These are phyloP conservation scores for Nicotiana otophora DNA, from an alignment of 257 asterid species.

Conservation along the genomic window DNA sequence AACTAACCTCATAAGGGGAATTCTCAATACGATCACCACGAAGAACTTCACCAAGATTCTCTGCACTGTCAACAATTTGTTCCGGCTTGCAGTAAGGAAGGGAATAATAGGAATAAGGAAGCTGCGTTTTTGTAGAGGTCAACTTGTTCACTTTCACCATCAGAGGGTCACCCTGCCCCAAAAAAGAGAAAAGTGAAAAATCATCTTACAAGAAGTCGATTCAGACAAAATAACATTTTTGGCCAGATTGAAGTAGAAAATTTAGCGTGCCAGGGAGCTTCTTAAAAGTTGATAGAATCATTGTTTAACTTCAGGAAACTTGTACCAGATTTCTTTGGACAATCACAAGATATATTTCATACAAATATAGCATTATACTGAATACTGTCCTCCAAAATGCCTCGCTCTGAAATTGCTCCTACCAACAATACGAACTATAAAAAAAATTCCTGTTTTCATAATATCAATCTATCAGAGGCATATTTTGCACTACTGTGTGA, in stretches of 20 bases:
- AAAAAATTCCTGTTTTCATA: background rate
- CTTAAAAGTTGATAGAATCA: background rate
- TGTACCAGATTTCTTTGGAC: background rate
- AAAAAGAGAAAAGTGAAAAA: background rate
- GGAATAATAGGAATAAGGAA: constrained; percentile 37
- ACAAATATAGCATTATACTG: background rate
- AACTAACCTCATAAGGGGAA: constrained; percentile 30
- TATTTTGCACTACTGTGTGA: background rate
- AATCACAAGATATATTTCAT: background rate
- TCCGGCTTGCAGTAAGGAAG: constrained; percentile 35
- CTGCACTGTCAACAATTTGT: constrained; percentile 36
- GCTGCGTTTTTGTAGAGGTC: constrained; percentile 39
- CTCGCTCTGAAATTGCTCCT: background rate
- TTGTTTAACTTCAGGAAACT: background rate
- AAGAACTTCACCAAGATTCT: constrained; percentile 42
- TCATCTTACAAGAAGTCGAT: background rate
- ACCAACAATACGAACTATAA: background rate
- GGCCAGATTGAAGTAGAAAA: background rate
- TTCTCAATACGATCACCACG: constrained; percentile 53
- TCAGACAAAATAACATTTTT: background rate
- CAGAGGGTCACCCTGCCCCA: constrained; percentile 37
- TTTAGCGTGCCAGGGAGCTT: background rate
- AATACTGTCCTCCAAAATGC: background rate
- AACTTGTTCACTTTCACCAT: constrained; percentile 46
- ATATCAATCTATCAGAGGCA: background rate